Percentiles rank a stretch among this genome's conserved stretches.
These are phyloP conservation scores for Henckelia pumila DNA, from an alignment of 257 asterid genomes.

Conservation along the genomic window DNA sequence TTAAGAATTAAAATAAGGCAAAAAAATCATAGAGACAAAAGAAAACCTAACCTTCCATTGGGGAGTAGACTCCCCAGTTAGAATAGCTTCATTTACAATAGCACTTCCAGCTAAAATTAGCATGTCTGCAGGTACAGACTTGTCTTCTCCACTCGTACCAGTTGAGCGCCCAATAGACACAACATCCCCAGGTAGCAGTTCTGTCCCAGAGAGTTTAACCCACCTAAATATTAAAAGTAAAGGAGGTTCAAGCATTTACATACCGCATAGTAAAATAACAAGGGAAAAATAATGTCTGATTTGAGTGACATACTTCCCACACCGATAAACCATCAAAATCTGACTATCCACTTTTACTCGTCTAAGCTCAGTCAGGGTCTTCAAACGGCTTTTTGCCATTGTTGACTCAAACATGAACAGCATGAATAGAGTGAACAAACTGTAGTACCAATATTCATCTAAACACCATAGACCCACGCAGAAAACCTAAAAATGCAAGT, in stretches of 20 bases:
- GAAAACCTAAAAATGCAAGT: conserved; percentile 62
- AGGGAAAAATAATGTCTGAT: conserved; percentile 1
- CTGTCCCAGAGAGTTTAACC: conserved; percentile 90
- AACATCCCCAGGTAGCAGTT: conserved; percentile 92
- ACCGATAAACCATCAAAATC: conserved; percentile 82
- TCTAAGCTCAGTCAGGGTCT: conserved; percentile 89
- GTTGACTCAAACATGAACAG: conserved; percentile 98
- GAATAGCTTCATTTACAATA: conserved; percentile 94
- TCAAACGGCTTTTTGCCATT: conserved; percentile 95
- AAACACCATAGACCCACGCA: conserved; percentile 98
- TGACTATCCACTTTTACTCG: conserved; percentile 95
- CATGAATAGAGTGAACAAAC: conserved; percentile 92
- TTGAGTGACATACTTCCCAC: conserved; percentile 80
- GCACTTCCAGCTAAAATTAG: conserved; percentile 97
- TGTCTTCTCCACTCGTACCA: conserved; percentile 83
- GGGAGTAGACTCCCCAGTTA: conserved; percentile 98
- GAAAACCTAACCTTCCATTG: conserved; percentile 84
- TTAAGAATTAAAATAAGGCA: not conserved
- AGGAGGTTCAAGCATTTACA: conserved; percentile 23
- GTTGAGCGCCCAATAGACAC: conserved; percentile 96
- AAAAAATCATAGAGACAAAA: not conserved
- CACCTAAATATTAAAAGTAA: conserved; percentile 56
- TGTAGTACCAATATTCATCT: conserved; percentile 97
- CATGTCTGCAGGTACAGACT: conserved; percentile 98
- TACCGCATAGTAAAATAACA: conserved; percentile 1